These are phyloP conservation scores for Coniochaeta sp. DNA, from an alignment of 2,329 filamentous ascomycete genomes.

Conservation along the genomic window DNA sequence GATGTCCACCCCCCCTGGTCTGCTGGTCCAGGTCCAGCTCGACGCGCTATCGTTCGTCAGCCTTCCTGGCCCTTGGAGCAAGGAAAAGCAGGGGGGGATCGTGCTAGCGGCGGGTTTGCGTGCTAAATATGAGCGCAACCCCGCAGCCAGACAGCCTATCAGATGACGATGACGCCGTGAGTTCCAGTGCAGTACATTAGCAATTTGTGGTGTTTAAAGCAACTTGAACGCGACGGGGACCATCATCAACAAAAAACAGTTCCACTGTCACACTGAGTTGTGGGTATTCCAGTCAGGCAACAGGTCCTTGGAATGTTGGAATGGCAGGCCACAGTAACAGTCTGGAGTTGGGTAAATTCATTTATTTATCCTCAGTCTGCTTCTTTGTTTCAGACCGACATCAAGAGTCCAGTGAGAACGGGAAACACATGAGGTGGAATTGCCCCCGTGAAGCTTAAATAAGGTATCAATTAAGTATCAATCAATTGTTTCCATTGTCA, in stretches of 20 bases:
- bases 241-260: not conserved
- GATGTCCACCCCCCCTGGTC: not conserved
- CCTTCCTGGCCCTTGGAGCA: no score
- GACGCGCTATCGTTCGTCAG: not conserved
- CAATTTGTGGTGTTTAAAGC: not conserved
- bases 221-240: not conserved
- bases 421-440: not conserved
- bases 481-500: not conserved
- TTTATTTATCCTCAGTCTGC: no score
- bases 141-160: not conserved
- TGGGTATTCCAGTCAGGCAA: not conserved
- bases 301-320: not conserved
- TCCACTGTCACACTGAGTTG: no score
- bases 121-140: not conserved
- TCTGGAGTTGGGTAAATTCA: not conserved
- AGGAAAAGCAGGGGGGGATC: not conserved
- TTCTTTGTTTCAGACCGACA: no score
- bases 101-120: not conserved
- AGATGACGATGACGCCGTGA: not conserved
- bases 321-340: not conserved
- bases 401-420: no score
- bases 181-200: no score
- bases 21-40: no score
- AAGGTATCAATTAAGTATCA: not conserved
- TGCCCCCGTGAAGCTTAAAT: not conserved